phyloP scores from a whole-genome alignment of 306 rosid species.

The Senna siamea region DNA sequence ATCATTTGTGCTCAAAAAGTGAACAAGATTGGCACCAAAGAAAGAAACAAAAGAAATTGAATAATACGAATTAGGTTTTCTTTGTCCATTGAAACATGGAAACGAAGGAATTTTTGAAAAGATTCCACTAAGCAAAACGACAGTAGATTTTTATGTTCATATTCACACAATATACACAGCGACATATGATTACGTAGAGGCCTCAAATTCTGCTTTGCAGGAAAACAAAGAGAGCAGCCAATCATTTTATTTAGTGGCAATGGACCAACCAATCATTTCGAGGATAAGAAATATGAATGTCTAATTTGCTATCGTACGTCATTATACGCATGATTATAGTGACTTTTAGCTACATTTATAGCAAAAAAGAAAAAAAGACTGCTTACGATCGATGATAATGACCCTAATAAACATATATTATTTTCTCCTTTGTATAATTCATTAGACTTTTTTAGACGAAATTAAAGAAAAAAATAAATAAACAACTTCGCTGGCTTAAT shows the following conservation, averaged over 20 bases:
- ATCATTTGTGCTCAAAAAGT: not conserved
- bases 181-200: constrained; percentile 38
- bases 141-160: constrained; percentile 22
- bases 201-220: constrained; percentile 25
- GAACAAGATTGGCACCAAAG: constrained; percentile 26
- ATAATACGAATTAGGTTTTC: constrained; percentile 37
- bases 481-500: not conserved
- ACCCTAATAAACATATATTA: not conserved
- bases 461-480: not conserved
- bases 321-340: constrained; percentile 21
- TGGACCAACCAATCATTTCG: constrained; percentile 45
- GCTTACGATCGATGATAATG: constrained; percentile 31
- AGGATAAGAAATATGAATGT: constrained; percentile 29
- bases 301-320: constrained; percentile 37
- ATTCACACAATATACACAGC: constrained; percentile 9
- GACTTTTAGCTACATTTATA: constrained; percentile 33
- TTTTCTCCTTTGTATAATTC: not conserved
- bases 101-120: constrained; percentile 3
- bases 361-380: not conserved
- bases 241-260: constrained; percentile 20
- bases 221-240: constrained; percentile 38
- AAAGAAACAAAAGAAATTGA: constrained; percentile 37
- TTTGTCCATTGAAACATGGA: constrained; percentile 12
- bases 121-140: constrained; percentile 43
- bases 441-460: too few relatives aligned